Base-by-base conservation (phyloP, 208 protist genomes). In the Tritrichomonas foetus region DNA sequence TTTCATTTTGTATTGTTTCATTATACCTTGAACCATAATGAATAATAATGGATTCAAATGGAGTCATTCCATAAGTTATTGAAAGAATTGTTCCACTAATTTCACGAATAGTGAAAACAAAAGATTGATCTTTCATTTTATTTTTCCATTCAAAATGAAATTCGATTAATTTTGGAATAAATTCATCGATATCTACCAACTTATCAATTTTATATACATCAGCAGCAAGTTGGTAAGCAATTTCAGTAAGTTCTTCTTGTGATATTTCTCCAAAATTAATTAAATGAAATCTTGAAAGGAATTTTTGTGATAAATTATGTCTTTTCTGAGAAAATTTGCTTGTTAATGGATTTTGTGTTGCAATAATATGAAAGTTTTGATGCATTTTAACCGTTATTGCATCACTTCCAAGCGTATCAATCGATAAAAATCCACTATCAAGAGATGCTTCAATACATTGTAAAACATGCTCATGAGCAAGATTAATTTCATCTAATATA, bases 381-480 rank as follows among this genome's bases (percentile, higher is more conserved):
- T 93, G 92, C 39, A 93, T 80, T 75, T 53, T 20, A 27, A 75
- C n/a, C n/a, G 41, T 25, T 30, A n/a, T 30, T 9, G 30, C 11
- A 1, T 27, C 8, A n/a, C 3, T 57, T 55, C 53, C 53, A 22
- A 39, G 39, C 5, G 13, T 39, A n/a, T 93, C 66, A 36, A 93
- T 27, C 0, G 8, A 39, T 20, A 93, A 39, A 36, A 33, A 27
- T 64, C 53, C 53, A 11, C 14, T 57, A 80, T 93, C 92, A 39
- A 93, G 47, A 36, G 92, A 50, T 41, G 47, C 5, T 69, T 93
- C 92, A 93, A 93, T 93, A n/a, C 92, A 93, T 57, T 93, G 92
- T 39, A 93, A 36, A 8, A 93, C 92, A 72, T 25, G 5, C 39
- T 64, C 50, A n/a, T 50, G 53, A 57, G 92, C 92, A 22, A 93